phyloP scores from a whole-genome alignment of 2,329 filamentous ascomycete species.

The Neopestalotiopsis rosae region DNA sequence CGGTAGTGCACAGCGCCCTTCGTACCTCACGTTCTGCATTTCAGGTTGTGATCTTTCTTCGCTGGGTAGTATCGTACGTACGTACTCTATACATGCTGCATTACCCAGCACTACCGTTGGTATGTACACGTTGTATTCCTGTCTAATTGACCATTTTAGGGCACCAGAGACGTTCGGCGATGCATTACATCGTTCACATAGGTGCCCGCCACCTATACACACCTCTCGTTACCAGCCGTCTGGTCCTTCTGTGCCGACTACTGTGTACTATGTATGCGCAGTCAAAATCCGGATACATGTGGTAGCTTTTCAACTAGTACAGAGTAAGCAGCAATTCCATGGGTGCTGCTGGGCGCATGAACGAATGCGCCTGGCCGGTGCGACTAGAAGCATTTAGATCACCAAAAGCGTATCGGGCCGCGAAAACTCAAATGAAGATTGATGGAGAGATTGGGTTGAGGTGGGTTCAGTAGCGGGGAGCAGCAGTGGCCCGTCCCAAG shows the following conservation, averaged over 20 bases:
- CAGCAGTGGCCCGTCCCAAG: background rate
- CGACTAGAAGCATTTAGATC: background rate
- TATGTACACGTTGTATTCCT: no score
- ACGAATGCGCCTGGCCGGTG: background rate
- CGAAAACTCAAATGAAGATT: conserved; percentile 10
- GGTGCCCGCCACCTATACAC: background rate
- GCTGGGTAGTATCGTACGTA: no score
- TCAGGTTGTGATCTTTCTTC: no score
- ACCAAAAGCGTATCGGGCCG: conserved; percentile 7
- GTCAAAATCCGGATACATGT: background rate
- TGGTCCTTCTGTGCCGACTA: background rate
- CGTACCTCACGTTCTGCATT: no score
- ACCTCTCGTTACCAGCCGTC: background rate
- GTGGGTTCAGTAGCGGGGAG: background rate
- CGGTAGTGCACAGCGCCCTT: no score
- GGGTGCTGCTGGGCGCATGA: background rate
- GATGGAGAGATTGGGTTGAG: background rate
- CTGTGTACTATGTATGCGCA: background rate
- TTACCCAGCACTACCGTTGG: no score
- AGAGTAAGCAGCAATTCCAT: background rate
- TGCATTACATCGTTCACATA: background rate
- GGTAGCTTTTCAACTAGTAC: background rate
- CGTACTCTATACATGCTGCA: no score
- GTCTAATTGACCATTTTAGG: background rate
- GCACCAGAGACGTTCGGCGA: background rate